These are phyloP conservation scores for Hydrangea macrophylla DNA, from an alignment of 148 eudicot species.

Conservation along the genomic window DNA sequence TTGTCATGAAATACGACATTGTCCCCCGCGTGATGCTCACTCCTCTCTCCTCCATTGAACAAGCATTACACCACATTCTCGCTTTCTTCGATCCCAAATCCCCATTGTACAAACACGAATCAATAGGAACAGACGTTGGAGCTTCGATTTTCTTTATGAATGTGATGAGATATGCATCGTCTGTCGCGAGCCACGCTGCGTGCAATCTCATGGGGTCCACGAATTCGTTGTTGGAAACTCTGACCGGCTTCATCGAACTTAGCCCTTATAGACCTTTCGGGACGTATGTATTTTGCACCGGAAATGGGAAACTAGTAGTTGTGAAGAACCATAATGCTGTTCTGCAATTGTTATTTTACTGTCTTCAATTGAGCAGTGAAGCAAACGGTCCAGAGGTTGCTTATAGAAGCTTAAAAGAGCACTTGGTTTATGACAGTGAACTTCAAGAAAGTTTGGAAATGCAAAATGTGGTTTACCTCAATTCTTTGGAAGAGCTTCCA, in stretches of 20 bases:
- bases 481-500: slow-evolving; percentile 54
- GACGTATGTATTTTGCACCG: slow-evolving; percentile 56
- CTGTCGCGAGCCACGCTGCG: slow-evolving; percentile 63
- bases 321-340: slow-evolving; percentile 70
- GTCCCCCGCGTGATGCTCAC: slow-evolving; percentile 68
- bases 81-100: slow-evolving; percentile 50
- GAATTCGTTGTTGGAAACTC: slow-evolving; percentile 51
- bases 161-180: slow-evolving; percentile 50
- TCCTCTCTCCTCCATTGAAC: slow-evolving; percentile 46
- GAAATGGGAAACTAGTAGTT: slow-evolving; percentile 49
- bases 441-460: slow-evolving; percentile 38
- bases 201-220: slow-evolving; percentile 72
- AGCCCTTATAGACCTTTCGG: slow-evolving; percentile 96
- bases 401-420: slow-evolving; percentile 47
- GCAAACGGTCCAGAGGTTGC: slow-evolving; percentile 45
- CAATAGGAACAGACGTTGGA: slow-evolving; percentile 13
- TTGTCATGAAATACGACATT: slow-evolving; percentile 64
- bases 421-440: slow-evolving; percentile 52
- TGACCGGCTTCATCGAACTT: slow-evolving; percentile 46
- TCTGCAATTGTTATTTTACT: slow-evolving; percentile 61
- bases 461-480: slow-evolving; percentile 46
- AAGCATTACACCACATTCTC: slow-evolving; percentile 35
- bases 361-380: slow-evolving; percentile 48
- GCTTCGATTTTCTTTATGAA: slow-evolving; percentile 33
- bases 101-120: slow-evolving; percentile 19